Percentiles rank a stretch among this genome's conserved stretches.
Evolutionary conservation across 1,284 basidiomycete genomes (phyloP).

Genomic region (Ceratobasidium sp.): DNA sequence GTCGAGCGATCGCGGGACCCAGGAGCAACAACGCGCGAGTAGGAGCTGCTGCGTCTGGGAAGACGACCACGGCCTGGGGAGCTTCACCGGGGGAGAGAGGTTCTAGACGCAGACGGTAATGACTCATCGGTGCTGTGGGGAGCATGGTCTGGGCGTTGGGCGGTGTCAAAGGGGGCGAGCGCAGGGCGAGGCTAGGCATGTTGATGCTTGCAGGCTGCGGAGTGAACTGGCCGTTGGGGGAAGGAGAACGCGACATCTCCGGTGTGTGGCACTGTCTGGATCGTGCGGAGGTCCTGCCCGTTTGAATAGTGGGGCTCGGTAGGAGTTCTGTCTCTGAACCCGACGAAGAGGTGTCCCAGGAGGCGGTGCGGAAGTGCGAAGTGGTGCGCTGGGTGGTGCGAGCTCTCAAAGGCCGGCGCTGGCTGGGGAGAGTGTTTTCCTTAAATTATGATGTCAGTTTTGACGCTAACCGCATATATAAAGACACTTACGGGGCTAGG

Average conservation of each 20-base stretch:
- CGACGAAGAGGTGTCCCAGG: slow-evolving; percentile 16
- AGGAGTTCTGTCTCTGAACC: slow-evolving; percentile 2
- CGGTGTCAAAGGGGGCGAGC: slow-evolving; percentile 35
- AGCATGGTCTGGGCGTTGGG: slow-evolving; percentile 14
- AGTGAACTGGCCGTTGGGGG: neutral
- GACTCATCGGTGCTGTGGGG: slow-evolving; percentile 16
- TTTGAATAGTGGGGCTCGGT: neutral
- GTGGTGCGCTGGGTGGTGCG: slow-evolving; percentile 2
- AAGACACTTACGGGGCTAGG: neutral
- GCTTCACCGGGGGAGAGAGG: slow-evolving; percentile 12
- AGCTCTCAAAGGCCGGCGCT: neutral
- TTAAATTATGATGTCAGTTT: slow-evolving; percentile 1
- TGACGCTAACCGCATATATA: neutral
- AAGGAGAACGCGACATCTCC: slow-evolving; percentile 25
- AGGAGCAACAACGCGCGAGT: slow-evolving; percentile 30
- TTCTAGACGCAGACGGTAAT: slow-evolving; percentile 31
- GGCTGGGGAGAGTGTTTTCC: neutral
- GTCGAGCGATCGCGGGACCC: slow-evolving; percentile 26
- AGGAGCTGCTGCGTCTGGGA: slow-evolving; percentile 26
- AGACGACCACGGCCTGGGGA: slow-evolving; percentile 36
- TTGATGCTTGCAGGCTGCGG: slow-evolving; percentile 2
- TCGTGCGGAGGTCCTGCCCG: neutral
- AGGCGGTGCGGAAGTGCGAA: slow-evolving; percentile 27
- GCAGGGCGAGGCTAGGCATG: slow-evolving; percentile 1
- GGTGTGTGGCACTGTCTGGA: slow-evolving; percentile 26